These are phyloP conservation scores for Jaapia argillacea DNA, from an alignment of 768 basidiomycete species.

Conservation along the genomic window DNA sequence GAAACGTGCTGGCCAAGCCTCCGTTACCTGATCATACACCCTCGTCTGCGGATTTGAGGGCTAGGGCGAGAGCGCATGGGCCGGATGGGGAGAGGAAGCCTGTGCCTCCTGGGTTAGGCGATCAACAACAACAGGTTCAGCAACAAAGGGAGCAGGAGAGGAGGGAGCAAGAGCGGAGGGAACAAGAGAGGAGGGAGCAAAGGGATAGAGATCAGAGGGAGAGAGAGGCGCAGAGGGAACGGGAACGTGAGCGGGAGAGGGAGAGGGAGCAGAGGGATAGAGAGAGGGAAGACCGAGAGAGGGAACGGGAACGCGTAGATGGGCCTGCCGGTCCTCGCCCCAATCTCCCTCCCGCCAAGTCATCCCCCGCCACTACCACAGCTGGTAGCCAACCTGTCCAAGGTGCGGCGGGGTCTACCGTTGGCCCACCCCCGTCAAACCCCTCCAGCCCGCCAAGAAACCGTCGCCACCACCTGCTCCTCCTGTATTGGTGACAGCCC, in stretches of 20 bases:
- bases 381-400: conserved; percentile 34
- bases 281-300: conserved; percentile 20
- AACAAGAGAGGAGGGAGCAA: conserved; percentile 16
- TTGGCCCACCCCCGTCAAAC: conserved; percentile 58
- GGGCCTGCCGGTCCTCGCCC: conserved; percentile 19
- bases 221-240: conserved; percentile 7
- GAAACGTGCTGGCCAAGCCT: conserved; percentile 14
- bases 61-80: conserved; percentile 51
- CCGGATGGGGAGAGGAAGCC: conserved; percentile 25
- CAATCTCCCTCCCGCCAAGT: conserved; percentile 35
- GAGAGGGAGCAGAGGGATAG: conserved; percentile 22
- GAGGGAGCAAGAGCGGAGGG: conserved; percentile 9
- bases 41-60: conserved; percentile 53
- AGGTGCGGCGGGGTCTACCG: conserved; percentile 39
- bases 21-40: conserved; percentile 43
- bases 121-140: conserved; percentile 26
- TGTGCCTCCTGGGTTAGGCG: conserved; percentile 21
- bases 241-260: conserved; percentile 13
- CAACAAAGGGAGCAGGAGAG: conserved; percentile 13
- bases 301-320: conserved; percentile 10
- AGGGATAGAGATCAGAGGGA: conserved; percentile 11
- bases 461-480: conserved; percentile 14
- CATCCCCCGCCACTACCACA: conserved; percentile 28
- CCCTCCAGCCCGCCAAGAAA: conserved; percentile 69
- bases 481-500: conserved; percentile 10